Percentiles rank a stretch among this genome's conserved stretches.
Evolutionary conservation across 2,329 filamentous ascomycete species (phyloP).

Genomic region (Rachicladosporium sp.): DNA sequence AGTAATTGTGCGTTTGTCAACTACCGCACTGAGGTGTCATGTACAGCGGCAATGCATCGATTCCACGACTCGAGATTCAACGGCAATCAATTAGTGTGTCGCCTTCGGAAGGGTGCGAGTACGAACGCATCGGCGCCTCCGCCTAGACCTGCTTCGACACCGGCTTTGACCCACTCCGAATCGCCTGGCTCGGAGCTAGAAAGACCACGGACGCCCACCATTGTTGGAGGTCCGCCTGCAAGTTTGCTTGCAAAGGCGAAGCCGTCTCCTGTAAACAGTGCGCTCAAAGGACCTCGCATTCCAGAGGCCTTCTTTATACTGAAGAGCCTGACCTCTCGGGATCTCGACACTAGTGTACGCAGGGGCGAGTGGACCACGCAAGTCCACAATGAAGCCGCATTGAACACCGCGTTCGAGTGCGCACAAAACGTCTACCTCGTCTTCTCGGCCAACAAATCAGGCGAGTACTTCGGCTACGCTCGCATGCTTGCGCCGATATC

Average conservation of each 20-base stretch:
- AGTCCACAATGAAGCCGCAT: slow-evolving; percentile 68
- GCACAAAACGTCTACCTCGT: slow-evolving; percentile 79
- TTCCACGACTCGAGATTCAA: slow-evolving; percentile 88
- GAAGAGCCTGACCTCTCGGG: slow-evolving; percentile 84
- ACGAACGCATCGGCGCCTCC: no score
- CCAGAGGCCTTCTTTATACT: slow-evolving; percentile 80
- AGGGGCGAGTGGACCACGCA: slow-evolving; percentile 92
- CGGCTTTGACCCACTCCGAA: no score
- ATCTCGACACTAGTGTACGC: slow-evolving; percentile 71
- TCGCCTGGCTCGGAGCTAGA: no score
- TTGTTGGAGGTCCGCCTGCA: slow-evolving; percentile 1
- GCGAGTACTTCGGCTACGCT: slow-evolving; percentile 92
- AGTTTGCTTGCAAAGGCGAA: no score
- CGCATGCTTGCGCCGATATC: slow-evolving; percentile 78
- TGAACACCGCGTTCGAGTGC: slow-evolving; percentile 73
- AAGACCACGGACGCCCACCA: slow-evolving; percentile 1
- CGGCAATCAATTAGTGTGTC: slow-evolving; percentile 72
- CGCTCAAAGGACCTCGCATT: slow-evolving; percentile 10
- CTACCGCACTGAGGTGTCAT: slow-evolving; percentile 69
- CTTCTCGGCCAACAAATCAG: slow-evolving; percentile 94
- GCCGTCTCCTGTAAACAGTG: neutral
- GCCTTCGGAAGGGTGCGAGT: slow-evolving; percentile 47
- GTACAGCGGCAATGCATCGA: slow-evolving; percentile 62
- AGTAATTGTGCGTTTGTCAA: slow-evolving; percentile 97
- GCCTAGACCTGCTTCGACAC: no score